phyloP scores from a whole-genome alignment of 139 green algal genomes.

The Chlamydomonas eustigma region DNA sequence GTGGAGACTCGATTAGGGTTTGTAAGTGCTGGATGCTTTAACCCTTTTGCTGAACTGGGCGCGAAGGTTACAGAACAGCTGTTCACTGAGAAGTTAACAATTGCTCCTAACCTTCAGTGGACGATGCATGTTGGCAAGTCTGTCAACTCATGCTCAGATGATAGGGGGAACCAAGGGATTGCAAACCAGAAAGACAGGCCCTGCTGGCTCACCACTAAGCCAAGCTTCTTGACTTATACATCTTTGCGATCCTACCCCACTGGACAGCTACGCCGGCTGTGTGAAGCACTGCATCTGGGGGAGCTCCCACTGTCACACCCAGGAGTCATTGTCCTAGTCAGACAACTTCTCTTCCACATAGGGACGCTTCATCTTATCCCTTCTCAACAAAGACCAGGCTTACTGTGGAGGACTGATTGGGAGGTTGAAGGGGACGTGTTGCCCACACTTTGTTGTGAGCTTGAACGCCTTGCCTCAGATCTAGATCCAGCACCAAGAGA shows the following conservation, averaged over 20 bases:
- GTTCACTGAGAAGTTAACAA: constrained; percentile 28
- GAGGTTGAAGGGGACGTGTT: not conserved
- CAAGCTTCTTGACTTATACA: not conserved
- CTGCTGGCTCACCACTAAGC: not conserved
- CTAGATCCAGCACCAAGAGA: constrained; percentile 27
- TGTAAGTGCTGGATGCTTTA: constrained; percentile 13
- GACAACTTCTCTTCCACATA: constrained; percentile 6
- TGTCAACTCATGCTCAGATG: not conserved
- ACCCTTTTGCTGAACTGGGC: constrained; percentile 28
- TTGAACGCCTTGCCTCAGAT: constrained; percentile 21
- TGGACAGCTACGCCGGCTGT: constrained; percentile 1
- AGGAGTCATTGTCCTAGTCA: not conserved
- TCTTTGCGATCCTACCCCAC: constrained; percentile 8
- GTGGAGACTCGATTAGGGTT: constrained; percentile 5
- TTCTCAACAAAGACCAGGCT: not conserved
- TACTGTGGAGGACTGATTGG: constrained; percentile 9
- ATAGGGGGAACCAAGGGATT: constrained; percentile 10
- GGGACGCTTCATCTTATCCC: not conserved
- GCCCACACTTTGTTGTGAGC: constrained; percentile 19
- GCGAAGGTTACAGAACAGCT: not conserved
- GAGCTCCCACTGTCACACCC: not conserved
- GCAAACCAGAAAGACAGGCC: not conserved
- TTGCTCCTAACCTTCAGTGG: not conserved
- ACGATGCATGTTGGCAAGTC: not conserved
- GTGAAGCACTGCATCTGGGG: not conserved